phyloP scores from a whole-genome alignment of 176 grass and related monocot species.

The Rhynchospora pubera region DNA sequence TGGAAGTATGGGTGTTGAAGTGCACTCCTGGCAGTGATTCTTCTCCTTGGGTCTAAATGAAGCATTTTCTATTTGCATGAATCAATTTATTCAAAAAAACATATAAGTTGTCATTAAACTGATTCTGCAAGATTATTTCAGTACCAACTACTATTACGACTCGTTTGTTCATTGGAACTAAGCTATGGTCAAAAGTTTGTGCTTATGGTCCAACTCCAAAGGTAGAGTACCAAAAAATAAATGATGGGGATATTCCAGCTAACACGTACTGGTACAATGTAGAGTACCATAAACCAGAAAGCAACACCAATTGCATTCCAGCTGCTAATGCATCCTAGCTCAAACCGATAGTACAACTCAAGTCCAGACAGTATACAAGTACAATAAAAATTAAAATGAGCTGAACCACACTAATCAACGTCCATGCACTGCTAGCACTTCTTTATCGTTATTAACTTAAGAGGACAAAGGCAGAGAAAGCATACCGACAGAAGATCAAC shows the following conservation, averaged over 20 bases:
- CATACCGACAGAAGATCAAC: slow-evolving; percentile 85
- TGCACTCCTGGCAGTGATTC: slow-evolving; percentile 46
- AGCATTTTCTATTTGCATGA: slow-evolving; percentile 63
- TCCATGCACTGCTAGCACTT: background rate
- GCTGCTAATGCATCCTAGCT: background rate
- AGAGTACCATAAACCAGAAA: background rate
- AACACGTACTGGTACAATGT: background rate
- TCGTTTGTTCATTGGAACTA: slow-evolving; percentile 2
- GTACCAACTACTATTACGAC: background rate
- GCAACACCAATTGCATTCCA: background rate
- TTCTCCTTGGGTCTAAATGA: slow-evolving; percentile 56
- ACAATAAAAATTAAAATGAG: background rate
- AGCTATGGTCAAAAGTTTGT: background rate
- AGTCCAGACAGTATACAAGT: background rate
- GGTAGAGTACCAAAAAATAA: background rate
- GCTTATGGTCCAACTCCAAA: background rate
- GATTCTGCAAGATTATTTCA: background rate
- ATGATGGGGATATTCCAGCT: background rate
- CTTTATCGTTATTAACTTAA: background rate
- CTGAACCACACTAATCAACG: background rate
- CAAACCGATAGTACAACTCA: background rate
- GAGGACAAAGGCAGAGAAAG: background rate
- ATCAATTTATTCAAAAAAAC: slow-evolving; percentile 7
- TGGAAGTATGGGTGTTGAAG: slow-evolving; percentile 72
- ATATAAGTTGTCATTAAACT: background rate